These are phyloP conservation scores for Linum tenue DNA, from an alignment of 345 rosid species.

Conservation along the genomic window DNA sequence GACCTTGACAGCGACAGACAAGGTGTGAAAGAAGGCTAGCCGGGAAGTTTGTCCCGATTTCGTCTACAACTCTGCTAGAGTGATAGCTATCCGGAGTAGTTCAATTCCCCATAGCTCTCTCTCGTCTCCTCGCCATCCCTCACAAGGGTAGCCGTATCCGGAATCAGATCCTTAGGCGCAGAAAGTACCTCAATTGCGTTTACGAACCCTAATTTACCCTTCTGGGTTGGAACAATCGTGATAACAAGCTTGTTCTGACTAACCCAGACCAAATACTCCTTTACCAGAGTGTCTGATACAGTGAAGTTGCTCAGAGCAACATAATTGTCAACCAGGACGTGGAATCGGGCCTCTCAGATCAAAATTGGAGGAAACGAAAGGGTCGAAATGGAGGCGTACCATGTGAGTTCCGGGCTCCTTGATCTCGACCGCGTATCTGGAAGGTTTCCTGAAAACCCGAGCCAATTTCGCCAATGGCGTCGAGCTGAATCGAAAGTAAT, in stretches of 20 bases:
- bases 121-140: conserved; percentile 29
- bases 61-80: no score
- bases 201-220: conserved; percentile 51
- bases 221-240: conserved; percentile 42
- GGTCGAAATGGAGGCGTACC: conserved; percentile 71
- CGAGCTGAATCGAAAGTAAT: conserved; percentile 14
- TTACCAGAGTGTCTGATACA: conserved; percentile 34
- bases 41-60: no score
- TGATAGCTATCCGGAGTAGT: no score
- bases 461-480: conserved; percentile 52
- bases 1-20: no score
- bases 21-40: no score
- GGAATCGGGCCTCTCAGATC: conserved; percentile 46
- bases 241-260: conserved; percentile 40
- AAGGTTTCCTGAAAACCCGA: conserved; percentile 50
- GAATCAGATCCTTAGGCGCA: conserved; percentile 73
- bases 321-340: conserved; percentile 58
- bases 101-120: no score
- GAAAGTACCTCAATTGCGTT: conserved; percentile 85
- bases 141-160: conserved; percentile 41
- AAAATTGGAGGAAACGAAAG: conserved; percentile 33
- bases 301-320: conserved; percentile 65
- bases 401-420: conserved; percentile 52
- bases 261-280: conserved; percentile 58
- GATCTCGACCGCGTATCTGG: conserved; percentile 54